A percentile compares a stretch with the other conserved stretches of the same genome.
phyloP scores from a whole-genome alignment of 176 grass and related monocot species.

The Pharus latifolius region DNA sequence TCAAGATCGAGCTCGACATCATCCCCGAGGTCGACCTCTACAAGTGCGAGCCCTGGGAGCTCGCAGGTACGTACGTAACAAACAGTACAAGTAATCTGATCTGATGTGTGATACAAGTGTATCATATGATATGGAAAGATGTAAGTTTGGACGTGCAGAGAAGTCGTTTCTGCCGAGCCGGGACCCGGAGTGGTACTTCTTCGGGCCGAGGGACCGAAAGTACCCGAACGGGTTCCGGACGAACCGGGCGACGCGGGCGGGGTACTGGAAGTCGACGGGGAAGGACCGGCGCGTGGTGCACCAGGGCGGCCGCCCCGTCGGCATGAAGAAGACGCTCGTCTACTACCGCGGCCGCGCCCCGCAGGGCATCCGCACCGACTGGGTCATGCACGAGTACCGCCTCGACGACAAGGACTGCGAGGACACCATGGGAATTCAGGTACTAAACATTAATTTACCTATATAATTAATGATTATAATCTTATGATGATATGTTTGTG shows the following conservation, averaged over 20 bases:
- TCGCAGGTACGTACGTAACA: slow-evolving; percentile 38
- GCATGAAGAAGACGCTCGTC: slow-evolving; percentile 99
- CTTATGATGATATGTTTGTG: too few species aligned
- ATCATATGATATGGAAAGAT: too few species aligned
- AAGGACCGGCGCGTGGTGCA: slow-evolving; percentile 76
- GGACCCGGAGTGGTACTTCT: slow-evolving; percentile 99
- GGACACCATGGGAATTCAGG: slow-evolving; percentile 81
- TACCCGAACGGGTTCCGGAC: slow-evolving; percentile 94
- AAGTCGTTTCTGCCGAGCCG: slow-evolving; percentile 97
- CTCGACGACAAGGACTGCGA: slow-evolving; percentile 92
- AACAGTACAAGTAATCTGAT: not conserved
- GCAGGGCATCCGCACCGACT: slow-evolving; percentile 82
- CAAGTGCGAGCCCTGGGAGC: slow-evolving; percentile 98
- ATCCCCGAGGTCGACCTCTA: slow-evolving; percentile 98
- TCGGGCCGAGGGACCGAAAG: slow-evolving; percentile 79
- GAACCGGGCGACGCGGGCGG: slow-evolving; percentile 72
- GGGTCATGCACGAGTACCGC: slow-evolving; percentile 99
- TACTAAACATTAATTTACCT: too few species aligned
- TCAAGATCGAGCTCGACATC: slow-evolving; percentile 92
- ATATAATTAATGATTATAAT: too few species aligned
- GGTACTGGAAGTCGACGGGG: slow-evolving; percentile 98
- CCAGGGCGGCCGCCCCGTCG: slow-evolving; percentile 58
- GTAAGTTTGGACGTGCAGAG: slow-evolving; percentile 21
- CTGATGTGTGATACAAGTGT: not conserved
- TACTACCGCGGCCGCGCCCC: slow-evolving; percentile 94